Conservation (phyloP, 352 stramenopile genomes). For the Saprolegnia parasitica region DNA sequence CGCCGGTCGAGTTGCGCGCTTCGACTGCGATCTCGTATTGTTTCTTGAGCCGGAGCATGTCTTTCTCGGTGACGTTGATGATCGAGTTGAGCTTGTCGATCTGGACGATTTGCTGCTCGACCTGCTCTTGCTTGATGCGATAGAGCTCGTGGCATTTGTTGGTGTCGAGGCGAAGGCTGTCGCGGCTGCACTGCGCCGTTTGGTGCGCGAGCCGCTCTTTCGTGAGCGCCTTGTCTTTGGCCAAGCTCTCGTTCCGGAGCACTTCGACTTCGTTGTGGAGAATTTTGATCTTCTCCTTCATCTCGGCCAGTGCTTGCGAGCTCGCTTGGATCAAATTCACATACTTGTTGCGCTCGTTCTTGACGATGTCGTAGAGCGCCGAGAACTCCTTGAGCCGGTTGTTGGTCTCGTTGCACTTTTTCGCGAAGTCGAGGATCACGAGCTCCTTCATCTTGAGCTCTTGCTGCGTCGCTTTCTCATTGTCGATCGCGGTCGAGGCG, state of each 20-base stretch:
- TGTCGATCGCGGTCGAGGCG: constrained; percentile 57
- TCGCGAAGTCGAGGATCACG: constrained; percentile 90
- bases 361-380: constrained; percentile 92
- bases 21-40: constrained; percentile 87
- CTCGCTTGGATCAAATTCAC: constrained; percentile 91
- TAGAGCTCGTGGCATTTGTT: constrained; percentile 90
- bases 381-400: constrained; percentile 92
- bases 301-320: constrained; percentile 90
- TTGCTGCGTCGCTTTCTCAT: constrained; percentile 81
- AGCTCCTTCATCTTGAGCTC: constrained; percentile 92
- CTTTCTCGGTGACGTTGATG: constrained; percentile 88
- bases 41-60: constrained; percentile 90
- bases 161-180: constrained; percentile 83
- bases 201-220: constrained; percentile 87
- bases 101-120: constrained; percentile 94
- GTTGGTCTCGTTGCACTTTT: constrained; percentile 91
- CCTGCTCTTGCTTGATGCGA: constrained; percentile 82
- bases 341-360: constrained; percentile 95
- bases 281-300: constrained; percentile 96
- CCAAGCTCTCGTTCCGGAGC: constrained; percentile 86
- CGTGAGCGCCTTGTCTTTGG: constrained; percentile 89
- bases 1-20: constrained; percentile 80
- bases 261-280: constrained; percentile 94
- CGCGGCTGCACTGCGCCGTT: constrained; percentile 82
- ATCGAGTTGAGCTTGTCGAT: constrained; percentile 94